Percentiles rank a stretch among this genome's conserved stretches.
Evolutionary conservation across 148 eudicot genomes (phyloP).

Genomic region (Fagopyrum esculentum): DNA sequence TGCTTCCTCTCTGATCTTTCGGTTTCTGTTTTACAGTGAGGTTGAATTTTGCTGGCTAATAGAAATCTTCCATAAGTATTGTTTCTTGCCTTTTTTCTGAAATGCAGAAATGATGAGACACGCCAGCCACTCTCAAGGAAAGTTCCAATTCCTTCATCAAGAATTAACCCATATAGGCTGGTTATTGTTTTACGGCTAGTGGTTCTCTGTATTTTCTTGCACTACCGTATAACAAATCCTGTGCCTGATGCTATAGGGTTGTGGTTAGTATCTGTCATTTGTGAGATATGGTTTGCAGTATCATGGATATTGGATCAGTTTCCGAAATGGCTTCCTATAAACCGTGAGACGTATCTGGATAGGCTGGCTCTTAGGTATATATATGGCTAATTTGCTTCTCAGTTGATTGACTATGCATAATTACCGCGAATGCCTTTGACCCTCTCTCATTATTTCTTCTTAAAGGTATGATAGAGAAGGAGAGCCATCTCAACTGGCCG

Average conservation of each 20-base stretch:
- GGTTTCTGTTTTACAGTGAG: background rate
- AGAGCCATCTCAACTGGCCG: slow-evolving; percentile 41
- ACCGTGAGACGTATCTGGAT: slow-evolving; percentile 44
- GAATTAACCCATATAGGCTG: slow-evolving; percentile 91
- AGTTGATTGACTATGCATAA: background rate
- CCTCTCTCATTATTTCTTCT: background rate
- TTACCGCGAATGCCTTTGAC: background rate
- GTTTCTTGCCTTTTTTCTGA: background rate
- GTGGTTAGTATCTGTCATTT: slow-evolving; percentile 39
- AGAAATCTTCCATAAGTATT: background rate
- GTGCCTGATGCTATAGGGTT: slow-evolving; percentile 47
- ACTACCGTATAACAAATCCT: slow-evolving; percentile 89
- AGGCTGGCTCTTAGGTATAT: slow-evolving; percentile 40
- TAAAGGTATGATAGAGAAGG: slow-evolving; percentile 41
- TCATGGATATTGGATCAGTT: slow-evolving; percentile 48
- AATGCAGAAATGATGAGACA: slow-evolving; percentile 86
- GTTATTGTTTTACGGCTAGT: slow-evolving; percentile 80
- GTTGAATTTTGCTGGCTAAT: background rate
- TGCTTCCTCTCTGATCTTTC: slow-evolving; percentile 17
- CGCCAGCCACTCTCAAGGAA: slow-evolving; percentile 93
- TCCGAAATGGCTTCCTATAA: slow-evolving; percentile 45
- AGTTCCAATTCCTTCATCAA: slow-evolving; percentile 84
- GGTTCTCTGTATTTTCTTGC: slow-evolving; percentile 75
- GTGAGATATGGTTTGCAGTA: slow-evolving; percentile 42
- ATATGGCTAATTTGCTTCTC: background rate